Base-by-base conservation (phyloP, 2,329 filamentous ascomycete genomes). In the Pyricularia sp. region DNA sequence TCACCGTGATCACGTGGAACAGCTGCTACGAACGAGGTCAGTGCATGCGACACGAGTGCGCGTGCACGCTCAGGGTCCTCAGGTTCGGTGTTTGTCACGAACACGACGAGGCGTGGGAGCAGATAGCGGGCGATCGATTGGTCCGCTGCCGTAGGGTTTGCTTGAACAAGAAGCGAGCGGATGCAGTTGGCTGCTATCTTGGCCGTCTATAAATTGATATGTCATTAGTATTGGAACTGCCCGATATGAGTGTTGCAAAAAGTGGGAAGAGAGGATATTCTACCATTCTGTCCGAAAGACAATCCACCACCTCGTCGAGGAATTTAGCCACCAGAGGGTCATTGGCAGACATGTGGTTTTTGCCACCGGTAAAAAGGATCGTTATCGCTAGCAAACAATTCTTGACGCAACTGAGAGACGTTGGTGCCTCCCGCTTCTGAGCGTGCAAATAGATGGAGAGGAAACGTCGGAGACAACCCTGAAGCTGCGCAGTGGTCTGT, bases 111-210 rank as follows among this genome's bases (percentile, higher is more conserved):
- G 23, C 89, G 88, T 1, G 93, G 91, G 66, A 94, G 83, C 66
- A 97, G 82, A 72, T 90, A 89, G 67, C 92, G 86, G 1, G 90
- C 86, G 67, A 98, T 89, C 70, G 86, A 88, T 73, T 93, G 86
- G 75, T 93, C 90, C 25, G 91, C 88, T 0, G 84, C 72, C 70
- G 89, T 85, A 72, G 88, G 81, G 67, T 86, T 81, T 68, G 86
- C 80, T 73, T 90, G 82, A 3, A 97, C 81, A 33, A 98, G 84
- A 9, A 98, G 85, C 9, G 93, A 95, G 69, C 94, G 89, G 72
- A 94, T 88, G 78, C 95, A 99, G 75, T 93, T 93, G 71, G 93
- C 91, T 1, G 95, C 93, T 69, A 97, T 94, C 75, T 92, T 97
- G 68, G 92, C 91, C 1, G 92, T 94, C 87, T 90, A 68, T 14